Evolutionary conservation across 768 basidiomycete species (phyloP).

Genomic region (Trichaptum fuscoviolaceum): DNA sequence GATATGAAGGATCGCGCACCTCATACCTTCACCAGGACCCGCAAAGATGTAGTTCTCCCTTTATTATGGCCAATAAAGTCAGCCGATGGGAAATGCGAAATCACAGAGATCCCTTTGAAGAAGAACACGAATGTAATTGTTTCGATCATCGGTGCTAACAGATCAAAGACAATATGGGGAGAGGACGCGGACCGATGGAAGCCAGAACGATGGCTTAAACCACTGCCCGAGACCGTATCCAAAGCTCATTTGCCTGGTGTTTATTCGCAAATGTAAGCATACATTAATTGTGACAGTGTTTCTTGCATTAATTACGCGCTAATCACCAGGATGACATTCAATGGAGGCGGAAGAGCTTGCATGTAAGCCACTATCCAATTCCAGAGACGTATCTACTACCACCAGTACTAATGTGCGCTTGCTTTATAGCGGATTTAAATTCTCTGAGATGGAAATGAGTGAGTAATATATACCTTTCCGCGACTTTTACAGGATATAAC

Average conservation of each 20-base stretch:
- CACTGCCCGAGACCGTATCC: slow-evolving; percentile 13
- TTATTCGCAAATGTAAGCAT: slow-evolving; percentile 13
- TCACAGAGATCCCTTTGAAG: slow-evolving; percentile 26
- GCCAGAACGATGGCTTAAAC: slow-evolving; percentile 19
- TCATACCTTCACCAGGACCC: slow-evolving; percentile 22
- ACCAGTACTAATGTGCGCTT: not conserved
- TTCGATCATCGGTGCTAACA: slow-evolving; percentile 12
- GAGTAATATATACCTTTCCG: slow-evolving; percentile 14
- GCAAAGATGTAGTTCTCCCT: slow-evolving; percentile 35
- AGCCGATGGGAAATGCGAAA: slow-evolving; percentile 28
- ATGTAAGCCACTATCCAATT: slow-evolving; percentile 17
- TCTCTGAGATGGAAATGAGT: slow-evolving; percentile 56
- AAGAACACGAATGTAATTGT: slow-evolving; percentile 13
- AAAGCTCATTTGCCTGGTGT: slow-evolving; percentile 17
- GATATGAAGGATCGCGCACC: not conserved
- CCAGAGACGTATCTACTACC: too few relatives aligned
- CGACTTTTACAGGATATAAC: too few relatives aligned
- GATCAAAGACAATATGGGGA: slow-evolving; percentile 16
- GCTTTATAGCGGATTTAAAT: slow-evolving; percentile 39
- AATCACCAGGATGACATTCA: slow-evolving; percentile 30
- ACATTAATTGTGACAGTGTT: too few relatives aligned
- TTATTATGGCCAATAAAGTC: slow-evolving; percentile 33
- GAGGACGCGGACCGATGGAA: slow-evolving; percentile 14
- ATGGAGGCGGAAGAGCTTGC: slow-evolving; percentile 25
- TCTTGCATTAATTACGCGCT: too few relatives aligned